Evolutionary conservation across 768 basidiomycete genomes (phyloP).

Genomic region (Pleurotus sapidus): DNA sequence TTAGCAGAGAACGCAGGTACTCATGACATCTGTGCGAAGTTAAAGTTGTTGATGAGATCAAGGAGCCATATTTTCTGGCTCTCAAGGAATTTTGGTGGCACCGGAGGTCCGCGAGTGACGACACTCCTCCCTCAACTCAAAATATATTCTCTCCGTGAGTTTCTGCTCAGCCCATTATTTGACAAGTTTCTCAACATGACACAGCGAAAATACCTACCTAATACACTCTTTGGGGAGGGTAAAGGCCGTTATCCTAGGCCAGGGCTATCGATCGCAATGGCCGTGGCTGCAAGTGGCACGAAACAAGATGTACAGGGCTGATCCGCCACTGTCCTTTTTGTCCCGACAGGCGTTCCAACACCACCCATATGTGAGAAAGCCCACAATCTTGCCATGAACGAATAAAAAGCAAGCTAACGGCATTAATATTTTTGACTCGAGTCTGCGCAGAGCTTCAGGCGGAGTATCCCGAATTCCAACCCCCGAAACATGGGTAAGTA

Average conservation of each 20-base stretch:
- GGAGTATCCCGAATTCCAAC: slow-evolving; percentile 76
- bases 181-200: too few relatives aligned
- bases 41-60: slow-evolving; percentile 75
- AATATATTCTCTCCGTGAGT: slow-evolving; percentile 79
- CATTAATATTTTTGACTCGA: slow-evolving; percentile 32
- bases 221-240: slow-evolving; percentile 80
- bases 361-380: slow-evolving; percentile 78
- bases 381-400: not conserved
- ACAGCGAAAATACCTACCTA: slow-evolving; percentile 75
- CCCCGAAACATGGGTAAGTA: slow-evolving; percentile 82
- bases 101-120: slow-evolving; percentile 55
- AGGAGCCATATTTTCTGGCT: slow-evolving; percentile 72
- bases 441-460: slow-evolving; percentile 86
- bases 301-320: slow-evolving; percentile 28
- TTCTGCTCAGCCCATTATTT: not conserved
- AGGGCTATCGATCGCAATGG: slow-evolving; percentile 91
- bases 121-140: slow-evolving; percentile 42
- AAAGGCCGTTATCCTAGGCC: slow-evolving; percentile 86
- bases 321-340: slow-evolving; percentile 42
- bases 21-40: slow-evolving; percentile 38
- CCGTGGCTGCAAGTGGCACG: slow-evolving; percentile 74
- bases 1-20: not conserved
- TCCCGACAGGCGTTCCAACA: slow-evolving; percentile 67
- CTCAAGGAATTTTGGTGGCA: slow-evolving; percentile 70
- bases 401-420: slow-evolving; percentile 4